A percentile compares a stretch with the other conserved stretches of the same genome.
Conservation (phyloP, 768 basidiomycete species). For the Hypholoma sublateritium region DNA sequence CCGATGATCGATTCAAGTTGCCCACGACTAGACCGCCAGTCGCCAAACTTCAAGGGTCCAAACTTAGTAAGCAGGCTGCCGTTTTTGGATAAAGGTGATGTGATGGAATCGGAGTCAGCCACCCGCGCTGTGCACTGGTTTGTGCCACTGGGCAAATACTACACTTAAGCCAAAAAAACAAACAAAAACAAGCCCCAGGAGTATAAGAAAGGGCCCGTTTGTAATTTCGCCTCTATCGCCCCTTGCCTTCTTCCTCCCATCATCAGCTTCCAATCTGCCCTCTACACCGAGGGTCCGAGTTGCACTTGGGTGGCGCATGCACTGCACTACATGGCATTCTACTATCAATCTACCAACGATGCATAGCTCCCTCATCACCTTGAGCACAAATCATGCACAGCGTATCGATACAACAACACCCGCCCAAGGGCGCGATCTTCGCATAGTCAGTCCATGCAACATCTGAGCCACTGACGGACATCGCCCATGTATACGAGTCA, state of each 20-base stretch:
- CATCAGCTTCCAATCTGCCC: background rate
- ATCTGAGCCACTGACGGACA: background rate
- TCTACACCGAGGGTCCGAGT: background rate
- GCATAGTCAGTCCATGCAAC: background rate
- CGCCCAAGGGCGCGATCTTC: background rate
- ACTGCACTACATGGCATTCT: background rate
- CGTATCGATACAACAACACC: background rate
- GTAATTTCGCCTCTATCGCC: background rate
- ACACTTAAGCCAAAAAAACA: background rate
- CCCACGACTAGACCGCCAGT: too few species aligned
- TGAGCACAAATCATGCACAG: background rate
- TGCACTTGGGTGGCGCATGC: too few species aligned
- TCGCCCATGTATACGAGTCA: background rate
- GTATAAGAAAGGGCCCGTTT: background rate
- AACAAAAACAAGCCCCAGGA: background rate
- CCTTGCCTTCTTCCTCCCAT: background rate
- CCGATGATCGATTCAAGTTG: too few species aligned
- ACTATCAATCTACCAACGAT: too few species aligned
- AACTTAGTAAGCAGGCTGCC: background rate
- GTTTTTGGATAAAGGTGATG: background rate
- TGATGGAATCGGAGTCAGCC: background rate
- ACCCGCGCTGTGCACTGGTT: too few species aligned
- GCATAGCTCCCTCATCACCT: too few species aligned
- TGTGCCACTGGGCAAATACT: background rate
- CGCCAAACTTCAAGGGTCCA: background rate